Evolutionary conservation across 2,329 filamentous ascomycete species (phyloP).

Genomic region (Fusarium goolgardi): DNA sequence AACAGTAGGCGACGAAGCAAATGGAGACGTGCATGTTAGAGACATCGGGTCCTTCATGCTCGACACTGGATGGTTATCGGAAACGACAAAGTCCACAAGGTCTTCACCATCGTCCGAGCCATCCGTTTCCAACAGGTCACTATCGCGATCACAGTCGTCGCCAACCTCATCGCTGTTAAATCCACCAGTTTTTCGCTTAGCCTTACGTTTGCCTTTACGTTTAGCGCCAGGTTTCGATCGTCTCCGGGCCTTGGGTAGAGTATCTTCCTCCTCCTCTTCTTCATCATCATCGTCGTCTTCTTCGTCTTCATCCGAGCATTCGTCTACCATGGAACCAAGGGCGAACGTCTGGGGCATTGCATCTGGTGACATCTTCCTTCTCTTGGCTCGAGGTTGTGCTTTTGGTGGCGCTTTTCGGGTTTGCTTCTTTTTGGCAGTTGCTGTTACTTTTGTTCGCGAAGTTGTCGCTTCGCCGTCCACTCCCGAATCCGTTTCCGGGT

Average conservation of each 20-base stretch:
- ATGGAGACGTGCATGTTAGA: slow-evolving; percentile 44
- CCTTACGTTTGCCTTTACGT: slow-evolving; percentile 42
- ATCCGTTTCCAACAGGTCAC: slow-evolving; percentile 59
- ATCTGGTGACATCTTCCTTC: slow-evolving; percentile 35
- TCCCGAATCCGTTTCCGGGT: slow-evolving; percentile 53
- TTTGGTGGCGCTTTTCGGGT: slow-evolving; percentile 27
- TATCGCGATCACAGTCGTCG: slow-evolving; percentile 64
- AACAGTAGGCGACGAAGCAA: slow-evolving; percentile 37
- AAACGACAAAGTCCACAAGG: slow-evolving; percentile 68
- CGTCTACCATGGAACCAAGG: slow-evolving; percentile 33
- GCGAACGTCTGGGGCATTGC: slow-evolving; percentile 16
- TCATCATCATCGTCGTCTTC: slow-evolving; percentile 40
- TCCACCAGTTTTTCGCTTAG: slow-evolving; percentile 43
- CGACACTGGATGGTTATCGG: slow-evolving; percentile 57
- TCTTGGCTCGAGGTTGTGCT: slow-evolving; percentile 37
- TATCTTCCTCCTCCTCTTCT: slow-evolving; percentile 30
- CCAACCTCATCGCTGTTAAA: slow-evolving; percentile 61
- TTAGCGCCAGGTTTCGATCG: slow-evolving; percentile 35
- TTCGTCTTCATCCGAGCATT: slow-evolving; percentile 27
- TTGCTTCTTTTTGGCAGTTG: slow-evolving; percentile 27
- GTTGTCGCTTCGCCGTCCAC: slow-evolving; percentile 3
- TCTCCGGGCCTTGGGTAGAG: slow-evolving; percentile 20
- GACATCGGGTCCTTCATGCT: slow-evolving; percentile 51
- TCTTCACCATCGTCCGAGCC: slow-evolving; percentile 63
- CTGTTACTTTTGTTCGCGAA: slow-evolving; percentile 5